These are phyloP conservation scores for Xylariaceae sp. DNA, from an alignment of 2,329 filamentous ascomycete species.

Conservation along the genomic window DNA sequence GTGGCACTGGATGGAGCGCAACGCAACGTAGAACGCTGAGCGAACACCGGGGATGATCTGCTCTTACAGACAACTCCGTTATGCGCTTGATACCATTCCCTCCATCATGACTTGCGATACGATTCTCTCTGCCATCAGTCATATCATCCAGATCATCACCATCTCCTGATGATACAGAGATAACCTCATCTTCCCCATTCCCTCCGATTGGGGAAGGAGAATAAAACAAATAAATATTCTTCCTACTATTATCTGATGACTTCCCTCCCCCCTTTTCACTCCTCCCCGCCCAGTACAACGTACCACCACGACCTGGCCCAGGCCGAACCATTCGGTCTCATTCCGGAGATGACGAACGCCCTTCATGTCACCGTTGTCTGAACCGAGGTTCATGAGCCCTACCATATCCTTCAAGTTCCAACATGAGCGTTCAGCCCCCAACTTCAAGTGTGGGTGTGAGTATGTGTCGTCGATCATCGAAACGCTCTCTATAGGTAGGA, in stretches of 20 bases:
- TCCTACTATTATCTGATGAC: neutral
- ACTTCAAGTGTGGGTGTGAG: neutral
- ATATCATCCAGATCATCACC: too few species aligned
- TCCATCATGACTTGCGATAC: neutral
- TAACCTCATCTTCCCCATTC: neutral
- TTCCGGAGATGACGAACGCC: constrained; percentile 12
- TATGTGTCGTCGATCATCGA: neutral
- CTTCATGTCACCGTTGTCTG: too few species aligned
- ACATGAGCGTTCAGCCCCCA: neutral
- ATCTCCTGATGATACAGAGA: too few species aligned
- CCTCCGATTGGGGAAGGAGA: neutral
- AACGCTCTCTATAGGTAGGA: too few species aligned
- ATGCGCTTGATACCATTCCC: neutral
- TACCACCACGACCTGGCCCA: constrained; percentile 6
- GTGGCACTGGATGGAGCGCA: neutral
- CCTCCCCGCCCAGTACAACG: constrained; percentile 2
- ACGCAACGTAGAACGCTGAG: neutral
- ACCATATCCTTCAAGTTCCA: neutral
- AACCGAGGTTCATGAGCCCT: neutral
- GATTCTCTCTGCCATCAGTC: neutral
- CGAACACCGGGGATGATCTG: neutral
- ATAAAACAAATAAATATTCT: neutral
- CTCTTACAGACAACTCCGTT: too few species aligned
- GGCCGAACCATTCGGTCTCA: constrained; percentile 7
- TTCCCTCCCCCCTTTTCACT: too few species aligned